phyloP scores from a whole-genome alignment of 352 stramenopile species.

The Phytophthora crassamura region DNA sequence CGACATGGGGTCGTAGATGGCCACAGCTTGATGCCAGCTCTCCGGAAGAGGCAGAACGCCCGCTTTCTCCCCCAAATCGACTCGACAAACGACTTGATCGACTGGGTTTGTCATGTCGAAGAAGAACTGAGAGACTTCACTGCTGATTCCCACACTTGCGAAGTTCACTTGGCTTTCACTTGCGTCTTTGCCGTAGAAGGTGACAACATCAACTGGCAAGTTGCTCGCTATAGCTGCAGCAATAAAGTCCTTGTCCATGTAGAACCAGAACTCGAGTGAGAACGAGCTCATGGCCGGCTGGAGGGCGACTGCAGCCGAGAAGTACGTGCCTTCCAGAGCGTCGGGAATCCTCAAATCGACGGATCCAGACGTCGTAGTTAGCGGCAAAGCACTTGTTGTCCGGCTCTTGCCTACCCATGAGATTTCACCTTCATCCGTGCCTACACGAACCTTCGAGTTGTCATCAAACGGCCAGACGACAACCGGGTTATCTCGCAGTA shows the following conservation, averaged over 20 bases:
- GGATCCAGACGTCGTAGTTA: constrained; percentile 11
- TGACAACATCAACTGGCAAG: constrained; percentile 4
- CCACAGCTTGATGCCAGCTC: constrained; percentile 62
- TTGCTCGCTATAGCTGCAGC: background rate
- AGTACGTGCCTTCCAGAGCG: constrained; percentile 56
- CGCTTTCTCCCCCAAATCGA: constrained; percentile 12
- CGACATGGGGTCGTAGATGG: constrained; percentile 58
- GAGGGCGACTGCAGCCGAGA: constrained; percentile 52
- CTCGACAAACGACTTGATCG: constrained; percentile 21
- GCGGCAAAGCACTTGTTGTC: constrained; percentile 9
- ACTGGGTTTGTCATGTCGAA: constrained; percentile 41
- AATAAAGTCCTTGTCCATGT: constrained; percentile 22
- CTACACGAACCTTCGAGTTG: constrained; percentile 32
- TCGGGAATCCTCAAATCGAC: constrained; percentile 53
- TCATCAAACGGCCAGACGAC: constrained; percentile 65
- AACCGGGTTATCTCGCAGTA: constrained; percentile 73
- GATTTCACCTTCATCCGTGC: constrained; percentile 7
- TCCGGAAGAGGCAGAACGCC: constrained; percentile 14
- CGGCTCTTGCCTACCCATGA: constrained; percentile 9
- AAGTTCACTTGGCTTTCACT: constrained; percentile 17
- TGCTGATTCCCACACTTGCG: constrained; percentile 21
- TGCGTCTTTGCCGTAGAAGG: constrained; percentile 17
- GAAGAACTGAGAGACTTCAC: constrained; percentile 15
- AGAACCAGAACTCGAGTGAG: constrained; percentile 70
- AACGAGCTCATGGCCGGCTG: constrained; percentile 64